Evolutionary conservation across 768 basidiomycete genomes (phyloP).

Genomic region (Pleurotus sapidus): DNA sequence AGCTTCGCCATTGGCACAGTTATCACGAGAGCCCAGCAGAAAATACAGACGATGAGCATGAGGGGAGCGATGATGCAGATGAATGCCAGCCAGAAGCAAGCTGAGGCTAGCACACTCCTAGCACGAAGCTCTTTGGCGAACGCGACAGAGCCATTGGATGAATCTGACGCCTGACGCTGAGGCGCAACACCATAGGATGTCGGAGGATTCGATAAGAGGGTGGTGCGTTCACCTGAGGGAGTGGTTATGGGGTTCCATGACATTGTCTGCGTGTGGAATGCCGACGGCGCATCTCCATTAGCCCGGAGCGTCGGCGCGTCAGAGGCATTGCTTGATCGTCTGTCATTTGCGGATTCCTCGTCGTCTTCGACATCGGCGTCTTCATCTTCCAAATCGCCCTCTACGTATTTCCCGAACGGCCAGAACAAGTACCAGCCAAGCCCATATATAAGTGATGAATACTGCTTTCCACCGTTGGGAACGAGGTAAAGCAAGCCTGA

Average conservation of each 20-base stretch:
- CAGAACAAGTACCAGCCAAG: conserved; percentile 95
- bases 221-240: conserved; percentile 42
- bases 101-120: conserved; percentile 60
- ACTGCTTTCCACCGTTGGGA: conserved; percentile 80
- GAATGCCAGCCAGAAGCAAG: conserved; percentile 82
- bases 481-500: conserved; percentile 68
- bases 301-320: conserved; percentile 36
- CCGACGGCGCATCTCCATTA: conserved; percentile 36
- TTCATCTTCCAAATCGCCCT: conserved; percentile 62
- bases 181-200: conserved; percentile 71
- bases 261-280: conserved; percentile 35
- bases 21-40: conserved; percentile 95
- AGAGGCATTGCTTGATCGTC: conserved; percentile 25
- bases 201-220: conserved; percentile 41
- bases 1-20: conserved; percentile 98
- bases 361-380: conserved; percentile 32
- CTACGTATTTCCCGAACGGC: conserved; percentile 99
- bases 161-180: conserved; percentile 26
- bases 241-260: conserved; percentile 40
- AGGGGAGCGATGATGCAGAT: conserved; percentile 80
- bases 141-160: conserved; percentile 27
- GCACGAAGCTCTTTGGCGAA: conserved; percentile 30
- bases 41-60: conserved; percentile 80
- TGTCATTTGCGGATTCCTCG: conserved; percentile 25
- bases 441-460: conserved; percentile 84